phyloP scores from a whole-genome alignment of 352 stramenopile genomes.

The Phytophthora crassamura region DNA sequence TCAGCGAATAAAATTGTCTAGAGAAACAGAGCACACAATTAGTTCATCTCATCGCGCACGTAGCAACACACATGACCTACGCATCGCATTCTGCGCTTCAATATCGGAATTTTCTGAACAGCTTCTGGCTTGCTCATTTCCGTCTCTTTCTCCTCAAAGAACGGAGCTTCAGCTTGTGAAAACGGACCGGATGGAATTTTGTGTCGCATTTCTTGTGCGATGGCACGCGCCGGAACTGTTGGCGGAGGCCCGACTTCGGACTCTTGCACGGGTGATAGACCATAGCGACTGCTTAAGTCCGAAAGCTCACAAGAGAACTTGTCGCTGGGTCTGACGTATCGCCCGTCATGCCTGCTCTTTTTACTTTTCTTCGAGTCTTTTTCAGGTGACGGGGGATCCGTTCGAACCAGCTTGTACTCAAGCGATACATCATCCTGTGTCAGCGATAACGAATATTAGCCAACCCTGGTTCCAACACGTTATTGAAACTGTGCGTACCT shows the following conservation, averaged over 20 bases:
- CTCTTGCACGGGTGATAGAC: constrained; percentile 23
- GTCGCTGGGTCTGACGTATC: constrained; percentile 36
- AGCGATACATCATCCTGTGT: constrained; percentile 54
- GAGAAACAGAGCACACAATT: neutral
- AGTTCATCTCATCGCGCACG: neutral
- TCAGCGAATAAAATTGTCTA: constrained; percentile 44
- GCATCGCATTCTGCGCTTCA: constrained; percentile 33
- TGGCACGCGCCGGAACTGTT: constrained; percentile 12
- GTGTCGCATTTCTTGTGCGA: constrained; percentile 30
- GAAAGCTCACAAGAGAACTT: constrained; percentile 37
- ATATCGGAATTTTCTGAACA: constrained; percentile 10
- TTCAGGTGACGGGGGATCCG: constrained; percentile 8
- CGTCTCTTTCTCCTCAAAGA: constrained; percentile 5
- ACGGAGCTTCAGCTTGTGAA: constrained; percentile 2
- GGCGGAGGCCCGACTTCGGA: constrained; percentile 4
- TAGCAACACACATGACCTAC: constrained; percentile 16
- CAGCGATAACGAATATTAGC: neutral
- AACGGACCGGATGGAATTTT: constrained; percentile 22
- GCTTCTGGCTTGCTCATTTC: constrained; percentile 19
- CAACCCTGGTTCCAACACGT: neutral
- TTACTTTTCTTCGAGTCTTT: constrained; percentile 16
- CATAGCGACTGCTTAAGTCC: constrained; percentile 27
- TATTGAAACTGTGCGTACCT: constrained; percentile 37
- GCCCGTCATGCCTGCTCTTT: constrained; percentile 43
- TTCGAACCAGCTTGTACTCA: constrained; percentile 46